Base-by-base conservation (phyloP, 1,284 basidiomycete genomes). In the Boletus austroedulis region DNA sequence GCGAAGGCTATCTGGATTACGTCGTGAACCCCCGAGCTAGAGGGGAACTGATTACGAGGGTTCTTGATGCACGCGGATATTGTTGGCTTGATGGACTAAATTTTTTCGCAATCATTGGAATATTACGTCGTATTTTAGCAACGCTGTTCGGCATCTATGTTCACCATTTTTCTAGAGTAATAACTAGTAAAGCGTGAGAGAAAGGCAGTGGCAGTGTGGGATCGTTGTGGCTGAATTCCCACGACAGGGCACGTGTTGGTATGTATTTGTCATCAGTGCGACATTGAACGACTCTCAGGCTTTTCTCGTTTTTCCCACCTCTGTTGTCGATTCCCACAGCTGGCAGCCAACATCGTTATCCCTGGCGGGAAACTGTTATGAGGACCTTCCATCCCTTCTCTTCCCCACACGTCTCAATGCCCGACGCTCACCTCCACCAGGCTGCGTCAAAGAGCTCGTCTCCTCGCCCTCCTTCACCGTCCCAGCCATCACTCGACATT, bases 321-420 rank as follows among this genome's bases (percentile, higher is more conserved):
- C 67, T 62, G 65, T 64, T 71, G 62, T 65, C 67, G 63, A 73
- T 72, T 72, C 71, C 71, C 71, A 72, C 71, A 72, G 73, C 73
- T 72, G 72, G 73, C 73, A 74, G 67, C 69, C 69, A 72, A 73
- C 70, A 53, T 71, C 67, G 70, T 67, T 67, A 72, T 75, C 73
- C 70, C 72, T 73, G 66, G 62, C 73, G 74, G 73, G 70, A 74
- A 74, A 71, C 65, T 68, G 72, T 75, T 75, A 72, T 72, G 71
- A 75, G 71, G 74, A 72, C 71, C 12, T 75, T 72, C 51, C 74
- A 75, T 64, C 74, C 71, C 61, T 72, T 75, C 71, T 75, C 76
- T 73, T 75, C 77, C 69, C 73, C 72, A 69, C 75, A 72, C 67
- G 69, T 73, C 67, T 72, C 75, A 57, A 81, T 80, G 79, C 73